These are phyloP conservation scores for Ceratocystiopsis minuta DNA, from an alignment of 2,329 filamentous ascomycete genomes.

Conservation along the genomic window DNA sequence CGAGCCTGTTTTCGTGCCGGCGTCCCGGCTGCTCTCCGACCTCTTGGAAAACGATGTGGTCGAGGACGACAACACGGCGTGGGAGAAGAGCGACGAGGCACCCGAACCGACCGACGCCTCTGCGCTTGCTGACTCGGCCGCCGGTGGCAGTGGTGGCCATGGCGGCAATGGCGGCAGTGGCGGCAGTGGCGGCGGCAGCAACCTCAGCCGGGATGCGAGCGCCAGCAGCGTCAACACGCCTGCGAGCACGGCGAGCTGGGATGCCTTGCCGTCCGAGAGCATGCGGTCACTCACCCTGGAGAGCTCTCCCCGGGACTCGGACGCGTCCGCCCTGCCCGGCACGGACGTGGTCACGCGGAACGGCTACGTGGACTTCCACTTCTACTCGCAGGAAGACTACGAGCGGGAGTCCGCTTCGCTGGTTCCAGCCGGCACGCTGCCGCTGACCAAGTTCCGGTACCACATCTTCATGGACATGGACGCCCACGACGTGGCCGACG, in stretches of 20 bases:
- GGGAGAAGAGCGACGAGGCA: conserved; percentile 67
- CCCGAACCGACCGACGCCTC: conserved; percentile 8
- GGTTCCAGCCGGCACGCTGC: conserved; percentile 48
- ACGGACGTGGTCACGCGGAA: background rate
- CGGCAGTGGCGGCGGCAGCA: too few species aligned
- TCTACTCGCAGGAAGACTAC: conserved; percentile 58
- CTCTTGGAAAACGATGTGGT: conserved; percentile 53
- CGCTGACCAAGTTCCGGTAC: conserved; percentile 72
- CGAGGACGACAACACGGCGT: conserved; percentile 82
- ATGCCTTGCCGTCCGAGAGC: conserved; percentile 19
- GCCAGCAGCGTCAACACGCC: too few species aligned
- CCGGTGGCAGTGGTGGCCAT: background rate
- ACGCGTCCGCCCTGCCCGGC: conserved; percentile 19
- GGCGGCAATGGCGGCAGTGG: too few species aligned
- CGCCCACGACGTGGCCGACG: conserved; percentile 71
- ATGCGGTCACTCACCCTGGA: conserved; percentile 32
- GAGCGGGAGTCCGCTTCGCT: conserved; percentile 59
- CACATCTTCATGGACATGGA: conserved; percentile 75
- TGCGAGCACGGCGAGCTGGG: background rate
- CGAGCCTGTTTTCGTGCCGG: conserved; percentile 66
- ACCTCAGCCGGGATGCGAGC: background rate
- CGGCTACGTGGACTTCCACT: conserved; percentile 29
- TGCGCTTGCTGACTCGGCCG: background rate
- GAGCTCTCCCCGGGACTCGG: conserved; percentile 18
- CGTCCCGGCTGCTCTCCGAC: conserved; percentile 69